Conservation (phyloP, 352 stramenopile genomes). For the Phytophthora ramorum region DNA sequence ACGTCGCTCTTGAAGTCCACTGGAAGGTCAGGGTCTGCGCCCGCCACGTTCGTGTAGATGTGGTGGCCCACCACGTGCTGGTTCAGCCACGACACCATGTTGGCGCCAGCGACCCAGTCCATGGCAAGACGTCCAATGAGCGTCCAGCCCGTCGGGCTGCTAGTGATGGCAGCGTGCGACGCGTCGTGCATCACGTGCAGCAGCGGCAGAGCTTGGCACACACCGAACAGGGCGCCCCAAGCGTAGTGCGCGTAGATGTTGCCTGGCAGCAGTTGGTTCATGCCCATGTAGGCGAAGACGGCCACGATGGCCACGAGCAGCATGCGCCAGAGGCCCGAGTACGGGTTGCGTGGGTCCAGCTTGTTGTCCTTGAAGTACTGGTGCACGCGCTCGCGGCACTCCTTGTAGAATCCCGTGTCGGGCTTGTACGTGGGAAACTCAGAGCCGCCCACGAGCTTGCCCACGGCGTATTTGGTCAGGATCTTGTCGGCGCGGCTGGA, state of each 20-base stretch:
- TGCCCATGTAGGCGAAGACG: constrained; percentile 73
- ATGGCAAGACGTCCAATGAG: constrained; percentile 84
- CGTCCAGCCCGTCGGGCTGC: constrained; percentile 73
- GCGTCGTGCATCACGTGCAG: constrained; percentile 95
- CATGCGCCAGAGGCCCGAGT: constrained; percentile 90
- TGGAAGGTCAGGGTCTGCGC: constrained; percentile 94
- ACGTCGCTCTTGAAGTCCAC: constrained; percentile 89
- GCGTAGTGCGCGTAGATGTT: constrained; percentile 70
- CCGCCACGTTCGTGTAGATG: constrained; percentile 95
- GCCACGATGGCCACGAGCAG: constrained; percentile 74
- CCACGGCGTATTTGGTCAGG: constrained; percentile 87
- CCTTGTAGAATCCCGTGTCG: constrained; percentile 92
- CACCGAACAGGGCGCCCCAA: constrained; percentile 85
- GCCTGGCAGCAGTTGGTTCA: constrained; percentile 71
- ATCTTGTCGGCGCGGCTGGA: constrained; percentile 84
- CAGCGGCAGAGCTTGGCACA: constrained; percentile 90
- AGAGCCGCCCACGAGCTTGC: constrained; percentile 71
- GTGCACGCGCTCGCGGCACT: constrained; percentile 81
- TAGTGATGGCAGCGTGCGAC: constrained; percentile 91
- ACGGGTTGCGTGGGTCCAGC: constrained; percentile 84
- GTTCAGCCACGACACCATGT: constrained; percentile 94
- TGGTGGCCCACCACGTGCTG: constrained; percentile 97
- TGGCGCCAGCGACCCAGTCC: constrained; percentile 93
- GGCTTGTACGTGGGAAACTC: constrained; percentile 93
- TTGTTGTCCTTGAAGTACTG: constrained; percentile 93